phyloP scores from a whole-genome alignment of 1,284 basidiomycete genomes.

The Leccinum proliferum region DNA sequence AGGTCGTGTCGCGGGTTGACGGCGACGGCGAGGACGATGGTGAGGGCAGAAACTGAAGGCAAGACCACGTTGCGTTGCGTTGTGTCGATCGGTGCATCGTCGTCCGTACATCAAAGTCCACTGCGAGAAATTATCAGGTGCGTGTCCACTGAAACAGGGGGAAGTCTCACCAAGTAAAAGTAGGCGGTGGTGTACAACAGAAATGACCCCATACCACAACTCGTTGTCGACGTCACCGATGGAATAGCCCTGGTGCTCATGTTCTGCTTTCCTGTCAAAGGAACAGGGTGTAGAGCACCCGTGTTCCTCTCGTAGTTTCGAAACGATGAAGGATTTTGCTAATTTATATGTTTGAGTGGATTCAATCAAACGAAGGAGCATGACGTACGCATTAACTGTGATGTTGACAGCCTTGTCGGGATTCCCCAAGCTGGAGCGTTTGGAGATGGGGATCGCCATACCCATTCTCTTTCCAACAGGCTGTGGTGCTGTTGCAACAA shows the following conservation, averaged over 20 bases:
- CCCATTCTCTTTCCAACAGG: not conserved
- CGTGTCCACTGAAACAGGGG: not conserved
- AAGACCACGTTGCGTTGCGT: no score
- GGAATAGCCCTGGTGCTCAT: constrained; percentile 4
- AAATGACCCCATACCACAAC: constrained; percentile 18
- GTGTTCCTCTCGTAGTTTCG: constrained; percentile 14
- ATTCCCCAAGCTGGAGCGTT: constrained; percentile 11
- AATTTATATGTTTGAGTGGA: not conserved
- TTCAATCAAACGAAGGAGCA: not conserved
- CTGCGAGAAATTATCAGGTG: constrained; percentile 3
- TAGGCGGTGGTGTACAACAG: constrained; percentile 13
- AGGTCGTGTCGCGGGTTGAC: no score
- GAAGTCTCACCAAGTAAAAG: constrained; percentile 13
- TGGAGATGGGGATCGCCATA: constrained; percentile 13
- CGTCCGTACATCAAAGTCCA: constrained; percentile 12
- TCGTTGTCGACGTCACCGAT: constrained; percentile 10
- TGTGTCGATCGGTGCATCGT: no score
- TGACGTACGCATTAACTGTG: constrained; percentile 12
- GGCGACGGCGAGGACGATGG: no score
- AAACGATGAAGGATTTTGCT: constrained; percentile 20
- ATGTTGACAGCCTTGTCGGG: constrained; percentile 9
- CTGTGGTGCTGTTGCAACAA: not conserved
- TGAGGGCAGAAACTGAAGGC: no score
- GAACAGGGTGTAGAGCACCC: constrained; percentile 9
- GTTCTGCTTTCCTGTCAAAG: not conserved